phyloP scores from a whole-genome alignment of 2,329 filamentous ascomycete species.

The Colletotrichum falcatum region DNA sequence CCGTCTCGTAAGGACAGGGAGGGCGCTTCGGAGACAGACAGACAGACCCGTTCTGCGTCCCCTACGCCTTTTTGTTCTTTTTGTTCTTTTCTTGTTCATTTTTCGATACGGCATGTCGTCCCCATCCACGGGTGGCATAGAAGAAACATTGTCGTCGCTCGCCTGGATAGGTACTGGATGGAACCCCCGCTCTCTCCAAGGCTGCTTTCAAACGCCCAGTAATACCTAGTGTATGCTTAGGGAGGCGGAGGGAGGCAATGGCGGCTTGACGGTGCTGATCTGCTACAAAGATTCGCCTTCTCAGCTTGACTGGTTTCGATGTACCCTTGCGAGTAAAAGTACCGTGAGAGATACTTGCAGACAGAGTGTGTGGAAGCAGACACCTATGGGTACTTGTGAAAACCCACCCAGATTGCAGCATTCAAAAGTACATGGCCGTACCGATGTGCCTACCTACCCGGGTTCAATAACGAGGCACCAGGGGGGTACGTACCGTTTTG shows the following conservation, averaged over 20 bases:
- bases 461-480: no score
- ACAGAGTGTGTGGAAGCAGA: not conserved
- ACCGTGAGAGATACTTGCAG: not conserved
- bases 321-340: not conserved
- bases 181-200: not conserved
- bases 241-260: not conserved
- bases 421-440: no score
- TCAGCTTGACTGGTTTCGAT: not conserved
- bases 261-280: not conserved
- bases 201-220: not conserved
- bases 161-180: not conserved
- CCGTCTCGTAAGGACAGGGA: no score
- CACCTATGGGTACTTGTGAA: no score
- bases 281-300: not conserved
- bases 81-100: no score
- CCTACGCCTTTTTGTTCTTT: not conserved
- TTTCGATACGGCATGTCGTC: no score
- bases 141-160: not conserved
- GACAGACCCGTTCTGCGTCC: slow-evolving; percentile 14
- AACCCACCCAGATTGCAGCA: no score
- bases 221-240: no score
- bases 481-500: not conserved
- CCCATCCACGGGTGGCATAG: not conserved
- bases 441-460: no score
- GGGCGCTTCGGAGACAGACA: not conserved